Evolutionary conservation across 2,329 filamentous ascomycete species (phyloP).

Genomic region (Penicillium sp.): DNA sequence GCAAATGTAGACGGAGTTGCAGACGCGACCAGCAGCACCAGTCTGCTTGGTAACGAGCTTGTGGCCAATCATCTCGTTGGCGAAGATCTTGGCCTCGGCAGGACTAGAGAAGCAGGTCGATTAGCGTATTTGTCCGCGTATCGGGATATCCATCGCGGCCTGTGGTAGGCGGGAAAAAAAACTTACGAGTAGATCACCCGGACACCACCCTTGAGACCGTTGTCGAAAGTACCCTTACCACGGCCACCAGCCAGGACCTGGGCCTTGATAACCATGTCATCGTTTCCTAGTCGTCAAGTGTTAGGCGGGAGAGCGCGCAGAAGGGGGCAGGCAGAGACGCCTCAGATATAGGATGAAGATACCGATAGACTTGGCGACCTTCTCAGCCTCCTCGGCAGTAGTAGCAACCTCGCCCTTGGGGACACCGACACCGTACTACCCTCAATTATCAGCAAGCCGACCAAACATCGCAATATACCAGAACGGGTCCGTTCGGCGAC

Average conservation of each 20-base stretch:
- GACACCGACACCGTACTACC: conserved; percentile 88
- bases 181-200: conserved; percentile 93
- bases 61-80: conserved; percentile 99
- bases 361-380: conserved; percentile 86
- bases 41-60: conserved; percentile 99
- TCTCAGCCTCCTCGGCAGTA: conserved; percentile 83
- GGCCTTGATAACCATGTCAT: conserved; percentile 99
- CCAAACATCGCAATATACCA: conserved; percentile 3
- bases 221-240: conserved; percentile 97
- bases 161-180: not conserved
- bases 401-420: conserved; percentile 87
- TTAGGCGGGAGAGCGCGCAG: conserved; percentile 20
- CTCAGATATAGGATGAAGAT: conserved; percentile 30
- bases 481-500: conserved; percentile 15
- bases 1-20: conserved; percentile 97
- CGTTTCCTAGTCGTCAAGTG: conserved; percentile 55
- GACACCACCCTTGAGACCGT: conserved; percentile 98
- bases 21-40: conserved; percentile 86
- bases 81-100: conserved; percentile 94
- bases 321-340: conserved; percentile 2
- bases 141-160: not conserved
- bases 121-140: not conserved
- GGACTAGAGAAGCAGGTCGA: conserved; percentile 52
- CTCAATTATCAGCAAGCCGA: conserved; percentile 26
- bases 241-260: conserved; percentile 97